Percentiles rank a stretch among this genome's conserved stretches.
These are phyloP conservation scores for Cerioporus squamosus DNA, from an alignment of 1,284 basidiomycete genomes.

Conservation along the genomic window DNA sequence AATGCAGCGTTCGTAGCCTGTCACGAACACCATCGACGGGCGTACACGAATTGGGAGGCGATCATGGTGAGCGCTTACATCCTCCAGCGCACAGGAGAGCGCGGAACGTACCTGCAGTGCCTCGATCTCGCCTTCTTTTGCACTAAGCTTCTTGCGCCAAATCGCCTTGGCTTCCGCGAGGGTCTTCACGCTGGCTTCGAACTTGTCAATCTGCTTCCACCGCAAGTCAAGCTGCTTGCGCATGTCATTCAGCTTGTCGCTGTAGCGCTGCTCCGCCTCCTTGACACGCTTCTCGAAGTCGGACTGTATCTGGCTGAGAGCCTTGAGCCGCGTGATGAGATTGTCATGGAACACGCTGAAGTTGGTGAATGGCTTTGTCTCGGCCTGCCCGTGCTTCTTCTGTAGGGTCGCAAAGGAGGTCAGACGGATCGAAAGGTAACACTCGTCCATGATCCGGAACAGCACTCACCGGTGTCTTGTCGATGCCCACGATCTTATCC, in stretches of 20 bases:
- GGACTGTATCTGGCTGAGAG: conserved; percentile 80
- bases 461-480: conserved; percentile 76
- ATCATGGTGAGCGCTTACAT: too few species aligned
- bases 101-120: conserved; percentile 65
- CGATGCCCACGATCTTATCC: conserved; percentile 91
- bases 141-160: conserved; percentile 84
- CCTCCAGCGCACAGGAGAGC: neutral
- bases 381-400: conserved; percentile 75
- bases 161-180: conserved; percentile 83
- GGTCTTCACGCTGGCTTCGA: conserved; percentile 86
- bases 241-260: conserved; percentile 78
- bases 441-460: too few species aligned
- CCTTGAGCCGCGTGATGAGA: conserved; percentile 85
- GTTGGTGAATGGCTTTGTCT: conserved; percentile 92
- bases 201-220: conserved; percentile 93
- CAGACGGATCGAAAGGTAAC: neutral
- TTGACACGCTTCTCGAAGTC: conserved; percentile 89
- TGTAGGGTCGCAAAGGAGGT: conserved; percentile 30
- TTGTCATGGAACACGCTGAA: conserved; percentile 95
- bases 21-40: neutral
- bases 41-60: too few species aligned
- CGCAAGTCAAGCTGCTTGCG: conserved; percentile 87
- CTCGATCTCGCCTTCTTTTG: conserved; percentile 91
- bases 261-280: conserved; percentile 75
- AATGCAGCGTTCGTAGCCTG: conserved; percentile 81